Base-by-base conservation (phyloP, 2,329 filamentous ascomycete genomes). In the Leptographium wingfieldii region DNA sequence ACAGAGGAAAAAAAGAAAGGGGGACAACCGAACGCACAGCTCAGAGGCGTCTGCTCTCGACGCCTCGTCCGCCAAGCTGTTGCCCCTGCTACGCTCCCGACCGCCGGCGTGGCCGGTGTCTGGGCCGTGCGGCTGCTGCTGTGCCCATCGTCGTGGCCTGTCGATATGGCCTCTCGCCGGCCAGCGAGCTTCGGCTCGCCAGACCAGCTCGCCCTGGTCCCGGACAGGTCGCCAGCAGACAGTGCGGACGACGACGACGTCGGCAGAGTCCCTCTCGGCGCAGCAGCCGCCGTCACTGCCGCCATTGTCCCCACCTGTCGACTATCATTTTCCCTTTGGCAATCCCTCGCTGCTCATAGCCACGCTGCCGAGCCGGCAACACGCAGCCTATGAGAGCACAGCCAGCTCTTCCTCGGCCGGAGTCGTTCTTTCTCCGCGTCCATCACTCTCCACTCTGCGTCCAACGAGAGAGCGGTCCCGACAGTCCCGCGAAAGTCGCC, bases 321-420 rank as follows among this genome's bases (percentile, higher is more conserved):
- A 63, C 59, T 65, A 64, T 64, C 58, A 64, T 22, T 64, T 63
- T 38, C 63, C 65, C 25, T 65, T 65, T 55, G 64, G 61, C 52
- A 60, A 65, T 11, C 61, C 62, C 3, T 60, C 59, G 9, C 65
- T 66, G 11, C 60, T 65, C 48, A 63, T 65, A 22, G 35, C 62
- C 3, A 64, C 62, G 11, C 58, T 59, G 12, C 61, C 62, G 9
- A 57, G 49, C 40, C 51, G 19, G 19, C 27, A 62, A 14, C 49
- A 57, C 5, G 43, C 19, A 35, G 33, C 33, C 33, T 9, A 2
- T 35, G 33, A 35, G 9, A 9, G 33, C 33, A 35, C 33, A 35
- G 33, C 33, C 33, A 35, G 33, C 33, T 35, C 9, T 27, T 27
- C 54, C 33, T 40, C 33, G 33, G 9, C 33, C 33, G 33, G 33